A percentile compares a stretch with the other conserved stretches of the same genome.
These are phyloP conservation scores for Dactylellina parvicollis DNA, from an alignment of 2,329 filamentous ascomycete genomes.

Conservation along the genomic window DNA sequence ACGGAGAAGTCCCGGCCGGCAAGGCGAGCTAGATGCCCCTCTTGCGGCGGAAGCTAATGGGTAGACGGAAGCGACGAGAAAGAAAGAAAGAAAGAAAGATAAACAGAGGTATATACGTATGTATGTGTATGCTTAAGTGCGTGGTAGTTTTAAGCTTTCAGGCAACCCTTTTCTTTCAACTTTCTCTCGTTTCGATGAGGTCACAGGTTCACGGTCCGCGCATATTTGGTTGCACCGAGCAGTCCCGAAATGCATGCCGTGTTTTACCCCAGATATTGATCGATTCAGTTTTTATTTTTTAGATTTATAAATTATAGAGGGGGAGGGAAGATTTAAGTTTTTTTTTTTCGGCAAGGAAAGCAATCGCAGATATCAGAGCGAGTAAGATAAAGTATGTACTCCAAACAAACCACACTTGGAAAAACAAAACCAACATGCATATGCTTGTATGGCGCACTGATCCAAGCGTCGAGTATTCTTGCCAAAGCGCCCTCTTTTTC, in stretches of 20 bases:
- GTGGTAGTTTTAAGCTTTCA: no score
- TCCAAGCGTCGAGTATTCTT: conserved; percentile 10
- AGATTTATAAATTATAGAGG: background rate
- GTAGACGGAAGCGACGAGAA: background rate
- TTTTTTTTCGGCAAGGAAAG: background rate
- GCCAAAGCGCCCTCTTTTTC: background rate
- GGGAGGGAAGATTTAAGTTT: background rate
- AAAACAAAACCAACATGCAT: background rate
- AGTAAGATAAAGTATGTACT: no score
- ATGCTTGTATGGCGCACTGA: conserved; percentile 6
- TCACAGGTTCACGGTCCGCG: no score
- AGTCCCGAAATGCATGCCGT: background rate
- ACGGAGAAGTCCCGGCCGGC: background rate
- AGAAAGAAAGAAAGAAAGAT: background rate
- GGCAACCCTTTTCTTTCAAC: no score
- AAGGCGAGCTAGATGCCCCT: background rate
- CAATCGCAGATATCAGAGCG: background rate
- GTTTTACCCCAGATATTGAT: background rate
- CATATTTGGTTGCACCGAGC: no score
- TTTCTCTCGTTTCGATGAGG: no score
- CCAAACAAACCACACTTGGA: background rate
- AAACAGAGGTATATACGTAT: no score
- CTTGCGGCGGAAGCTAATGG: conserved; percentile 13
- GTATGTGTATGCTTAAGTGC: no score
- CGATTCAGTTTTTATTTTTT: background rate